Percentiles rank a stretch among this genome's conserved stretches.
Evolutionary conservation across 176 grass and related monocot genomes (phyloP).

Genomic region (Melocanna baccifera): DNA sequence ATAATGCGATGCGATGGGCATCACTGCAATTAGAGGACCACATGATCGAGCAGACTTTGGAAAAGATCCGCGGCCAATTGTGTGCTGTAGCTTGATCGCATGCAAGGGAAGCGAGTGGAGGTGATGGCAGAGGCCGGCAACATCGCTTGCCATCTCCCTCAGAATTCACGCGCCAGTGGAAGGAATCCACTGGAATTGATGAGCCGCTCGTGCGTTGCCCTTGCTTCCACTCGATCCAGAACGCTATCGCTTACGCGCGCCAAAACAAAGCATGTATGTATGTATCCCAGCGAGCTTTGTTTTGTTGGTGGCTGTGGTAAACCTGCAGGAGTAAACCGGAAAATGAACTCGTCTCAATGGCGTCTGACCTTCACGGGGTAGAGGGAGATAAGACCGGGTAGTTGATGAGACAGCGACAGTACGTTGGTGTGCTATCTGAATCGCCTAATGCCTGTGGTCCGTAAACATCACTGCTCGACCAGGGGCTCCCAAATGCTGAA

Average conservation of each 20-base stretch:
- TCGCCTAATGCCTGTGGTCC: not conserved
- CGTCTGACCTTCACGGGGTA: not conserved
- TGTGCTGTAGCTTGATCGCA: not conserved
- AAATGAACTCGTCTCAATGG: not conserved
- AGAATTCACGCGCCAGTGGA: not conserved
- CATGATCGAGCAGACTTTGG: not conserved
- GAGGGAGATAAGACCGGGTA: no score
- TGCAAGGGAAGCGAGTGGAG: slow-evolving; percentile 10
- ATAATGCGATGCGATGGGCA: not conserved
- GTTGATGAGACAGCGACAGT: slow-evolving; percentile 4
- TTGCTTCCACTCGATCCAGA: slow-evolving; percentile 27
- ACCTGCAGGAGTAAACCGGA: not conserved
- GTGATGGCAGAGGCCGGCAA: not conserved
- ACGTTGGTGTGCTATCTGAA: not conserved
- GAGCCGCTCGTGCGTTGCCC: not conserved
- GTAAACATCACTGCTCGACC: not conserved
- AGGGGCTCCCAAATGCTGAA: not conserved
- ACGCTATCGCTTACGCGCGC: not conserved
- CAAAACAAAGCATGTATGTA: not conserved
- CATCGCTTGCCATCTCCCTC: not conserved
- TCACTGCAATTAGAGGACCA: not conserved
- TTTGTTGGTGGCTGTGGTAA: slow-evolving; percentile 8
- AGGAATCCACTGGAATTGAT: slow-evolving; percentile 1
- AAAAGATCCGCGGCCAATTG: not conserved
- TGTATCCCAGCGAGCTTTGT: not conserved